A percentile compares a stretch with the other conserved stretches of the same genome.
Evolutionary conservation across 2,329 filamentous ascomycete species (phyloP).

Genomic region (Teratosphaeria viscida): DNA sequence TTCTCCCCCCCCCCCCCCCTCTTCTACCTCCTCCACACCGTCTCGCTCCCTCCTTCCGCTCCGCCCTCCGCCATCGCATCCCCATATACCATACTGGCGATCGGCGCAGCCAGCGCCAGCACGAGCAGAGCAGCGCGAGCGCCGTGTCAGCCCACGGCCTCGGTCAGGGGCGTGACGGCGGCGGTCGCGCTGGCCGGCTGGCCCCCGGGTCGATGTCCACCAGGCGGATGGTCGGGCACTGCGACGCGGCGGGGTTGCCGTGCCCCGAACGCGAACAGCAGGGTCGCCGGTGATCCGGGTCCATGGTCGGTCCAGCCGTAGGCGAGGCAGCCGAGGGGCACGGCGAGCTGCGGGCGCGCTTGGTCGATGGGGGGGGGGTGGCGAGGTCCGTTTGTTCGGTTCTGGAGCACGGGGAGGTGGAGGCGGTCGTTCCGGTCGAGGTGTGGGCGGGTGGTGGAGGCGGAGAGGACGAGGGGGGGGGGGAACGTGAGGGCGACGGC

Average conservation of each 20-base stretch:
- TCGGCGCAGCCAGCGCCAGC: constrained; percentile 7
- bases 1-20: neutral
- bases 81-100: constrained; percentile 16
- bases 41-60: constrained; percentile 3
- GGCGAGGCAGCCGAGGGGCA: constrained; percentile 28
- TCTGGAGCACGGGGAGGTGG: neutral
- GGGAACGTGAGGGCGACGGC: constrained; percentile 34
- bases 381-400: constrained; percentile 26
- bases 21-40: neutral
- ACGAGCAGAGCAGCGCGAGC: constrained; percentile 20
- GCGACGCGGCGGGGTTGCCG: constrained; percentile 31
- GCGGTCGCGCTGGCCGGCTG: constrained; percentile 32
- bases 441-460: constrained; percentile 33
- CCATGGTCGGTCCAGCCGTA: constrained; percentile 36
- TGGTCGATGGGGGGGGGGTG: constrained; percentile 33
- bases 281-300: constrained; percentile 20
- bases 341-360: constrained; percentile 31
- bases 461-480: constrained; percentile 31
- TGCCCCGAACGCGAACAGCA: constrained; percentile 24
- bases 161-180: constrained; percentile 29
- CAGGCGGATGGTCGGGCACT: constrained; percentile 37
- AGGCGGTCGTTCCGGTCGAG: constrained; percentile 61
- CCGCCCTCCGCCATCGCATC: constrained; percentile 18
- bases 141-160: constrained; percentile 32
- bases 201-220: constrained; percentile 34